phyloP scores from a whole-genome alignment of 257 asterid species.

The Lavandula angustifolia region DNA sequence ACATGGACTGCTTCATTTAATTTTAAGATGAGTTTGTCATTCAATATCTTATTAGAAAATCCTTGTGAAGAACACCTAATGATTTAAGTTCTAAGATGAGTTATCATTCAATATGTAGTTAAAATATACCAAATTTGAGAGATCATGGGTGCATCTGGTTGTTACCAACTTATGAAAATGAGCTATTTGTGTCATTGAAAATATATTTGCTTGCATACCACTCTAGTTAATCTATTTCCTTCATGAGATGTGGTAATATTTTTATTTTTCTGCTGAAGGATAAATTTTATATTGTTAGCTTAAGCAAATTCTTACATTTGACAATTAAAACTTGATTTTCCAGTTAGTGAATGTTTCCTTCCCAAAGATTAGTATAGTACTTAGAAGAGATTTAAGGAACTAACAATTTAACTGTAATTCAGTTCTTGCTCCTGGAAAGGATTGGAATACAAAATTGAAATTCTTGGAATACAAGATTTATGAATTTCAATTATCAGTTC shows the following conservation, averaged over 20 bases:
- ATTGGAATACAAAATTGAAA: background rate
- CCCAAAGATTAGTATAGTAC: no score
- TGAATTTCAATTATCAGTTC: background rate
- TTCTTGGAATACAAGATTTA: background rate
- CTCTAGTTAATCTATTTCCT: background rate
- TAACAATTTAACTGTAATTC: background rate
- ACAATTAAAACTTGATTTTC: background rate
- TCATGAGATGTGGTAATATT: background rate
- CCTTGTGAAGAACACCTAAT: background rate
- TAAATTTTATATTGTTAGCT: background rate
- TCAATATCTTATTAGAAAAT: background rate
- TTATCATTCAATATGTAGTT: background rate
- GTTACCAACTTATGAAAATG: background rate
- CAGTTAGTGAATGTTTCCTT: constrained; percentile 1
- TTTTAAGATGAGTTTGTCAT: constrained; percentile 3
- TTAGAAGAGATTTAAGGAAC: constrained; percentile 2
- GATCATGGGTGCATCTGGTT: background rate
- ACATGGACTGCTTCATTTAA: background rate
- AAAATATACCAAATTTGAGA: background rate
- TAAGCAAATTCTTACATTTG: no score
- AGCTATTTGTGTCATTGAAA: background rate
- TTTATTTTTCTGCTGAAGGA: background rate
- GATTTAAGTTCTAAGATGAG: background rate
- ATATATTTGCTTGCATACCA: background rate
- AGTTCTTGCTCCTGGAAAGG: background rate